Conservation (phyloP, 177 flowering plant genomes). For the Vitis hybrid region DNA sequence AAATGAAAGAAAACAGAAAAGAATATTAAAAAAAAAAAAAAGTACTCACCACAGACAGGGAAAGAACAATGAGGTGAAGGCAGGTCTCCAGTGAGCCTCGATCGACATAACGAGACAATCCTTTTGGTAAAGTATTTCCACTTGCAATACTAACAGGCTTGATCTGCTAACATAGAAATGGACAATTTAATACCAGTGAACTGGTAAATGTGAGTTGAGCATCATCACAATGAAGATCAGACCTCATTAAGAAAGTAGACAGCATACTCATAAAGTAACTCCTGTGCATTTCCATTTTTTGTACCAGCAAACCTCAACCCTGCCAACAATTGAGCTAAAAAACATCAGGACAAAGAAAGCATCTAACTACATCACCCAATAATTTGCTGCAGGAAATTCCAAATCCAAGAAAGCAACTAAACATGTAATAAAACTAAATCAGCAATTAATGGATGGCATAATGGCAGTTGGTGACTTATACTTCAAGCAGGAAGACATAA, state of each 20-base stretch:
- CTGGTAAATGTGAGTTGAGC: constrained; percentile 1
- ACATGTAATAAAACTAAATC: background rate
- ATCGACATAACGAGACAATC: constrained; percentile 76
- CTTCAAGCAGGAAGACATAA: no score
- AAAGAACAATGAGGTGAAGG: constrained; percentile 87
- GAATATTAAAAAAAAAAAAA: constrained; percentile 1
- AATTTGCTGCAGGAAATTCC: background rate
- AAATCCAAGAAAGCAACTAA: background rate
- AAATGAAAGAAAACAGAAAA: background rate
- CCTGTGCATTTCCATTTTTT: constrained; percentile 81
- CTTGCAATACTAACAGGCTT: constrained; percentile 60
- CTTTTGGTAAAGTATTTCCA: constrained; percentile 58
- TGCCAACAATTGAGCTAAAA: constrained; percentile 25
- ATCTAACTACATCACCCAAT: background rate
- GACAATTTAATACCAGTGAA: background rate
- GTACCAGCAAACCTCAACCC: constrained; percentile 95
- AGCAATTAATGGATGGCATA: background rate
- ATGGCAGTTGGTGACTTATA: background rate
- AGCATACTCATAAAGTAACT: constrained; percentile 80
- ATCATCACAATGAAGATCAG: constrained; percentile 14
- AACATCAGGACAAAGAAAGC: background rate
- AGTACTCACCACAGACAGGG: constrained; percentile 71
- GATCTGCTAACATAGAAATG: constrained; percentile 55
- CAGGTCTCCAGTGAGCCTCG: constrained; percentile 85
- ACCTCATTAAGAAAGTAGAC: constrained; percentile 93